Evolutionary conservation across 2,329 filamentous ascomycete genomes (phyloP), one percentile per base, ranked within the genome.

Genomic region (Neofusicoccum sp.): DNA sequence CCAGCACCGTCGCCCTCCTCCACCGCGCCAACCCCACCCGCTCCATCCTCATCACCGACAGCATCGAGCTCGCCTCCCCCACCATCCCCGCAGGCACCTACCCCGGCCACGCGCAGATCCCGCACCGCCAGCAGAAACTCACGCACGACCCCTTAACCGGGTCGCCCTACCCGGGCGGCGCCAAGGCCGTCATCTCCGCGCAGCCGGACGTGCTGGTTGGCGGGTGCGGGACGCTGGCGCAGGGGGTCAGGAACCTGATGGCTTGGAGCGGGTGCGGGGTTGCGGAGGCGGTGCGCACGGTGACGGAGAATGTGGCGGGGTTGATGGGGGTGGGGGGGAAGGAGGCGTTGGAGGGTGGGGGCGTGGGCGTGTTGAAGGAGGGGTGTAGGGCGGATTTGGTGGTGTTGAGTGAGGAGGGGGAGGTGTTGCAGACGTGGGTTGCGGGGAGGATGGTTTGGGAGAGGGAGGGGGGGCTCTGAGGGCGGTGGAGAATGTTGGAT

Each of bases 41-140:
- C 64, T 80, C 80, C 65, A 82, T 85, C 52, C 71, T 84, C 49
- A 79, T 85, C 64, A 85, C 83, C 1, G 84, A 85, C 70, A 79
- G 76, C 60, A 83, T 84, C 66, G 83, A 86, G 68, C 77, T 86
- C 3, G 81, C 81, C 8, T 82, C 81, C 6, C 80, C 81, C 9
- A 81, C 81, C 8, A 73, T 85, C 1, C 75, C 78, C 0, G 81
- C 85, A 60, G 83, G 83, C 0, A 76, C 78, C 0, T 80, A 85
- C 64, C 79, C 81, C 0, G 81, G 81, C 0, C 81, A 85, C 65
- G 73, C 80, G 1, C 83, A 85, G 66, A 84, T 85, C 22, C 77
- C 81, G 1, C 75, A 76, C 39, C 70, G 77, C 33, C 84, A 85
- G 67, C 75, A 76, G 4, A 85, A 85, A 67, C 6, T 44, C 14